phyloP scores from a whole-genome alignment of 2,329 filamentous ascomycete species.

The Colletotrichum falcatum region DNA sequence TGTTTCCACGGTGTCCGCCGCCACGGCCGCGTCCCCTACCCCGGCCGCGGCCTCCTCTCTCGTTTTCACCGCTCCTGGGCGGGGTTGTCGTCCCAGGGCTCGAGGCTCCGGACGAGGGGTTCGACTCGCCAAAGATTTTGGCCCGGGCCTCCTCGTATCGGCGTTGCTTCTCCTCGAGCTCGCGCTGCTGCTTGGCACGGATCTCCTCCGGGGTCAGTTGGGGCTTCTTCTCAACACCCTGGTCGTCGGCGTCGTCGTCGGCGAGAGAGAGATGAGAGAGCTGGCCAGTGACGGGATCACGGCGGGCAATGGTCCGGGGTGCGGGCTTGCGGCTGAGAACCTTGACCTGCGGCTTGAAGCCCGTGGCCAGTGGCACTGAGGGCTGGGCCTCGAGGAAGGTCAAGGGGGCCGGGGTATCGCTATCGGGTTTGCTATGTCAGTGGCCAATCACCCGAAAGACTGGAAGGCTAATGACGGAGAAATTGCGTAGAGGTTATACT shows the following conservation, averaged over 20 bases:
- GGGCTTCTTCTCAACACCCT: conserved; percentile 68
- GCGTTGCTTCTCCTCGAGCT: conserved; percentile 89
- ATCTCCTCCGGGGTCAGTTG: conserved; percentile 81
- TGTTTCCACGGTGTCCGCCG: conserved; percentile 51
- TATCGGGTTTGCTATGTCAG: conserved; percentile 49
- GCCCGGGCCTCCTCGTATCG: conserved; percentile 91
- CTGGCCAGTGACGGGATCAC: conserved; percentile 64
- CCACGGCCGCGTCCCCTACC: conserved; percentile 61
- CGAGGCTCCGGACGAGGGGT: conserved; percentile 67
- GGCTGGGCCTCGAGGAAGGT: conserved; percentile 78
- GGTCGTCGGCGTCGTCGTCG: conserved; percentile 75
- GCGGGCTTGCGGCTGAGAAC: conserved; percentile 86
- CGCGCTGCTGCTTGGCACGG: conserved; percentile 79
- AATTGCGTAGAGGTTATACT: background rate
- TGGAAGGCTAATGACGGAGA: background rate
- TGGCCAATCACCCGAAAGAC: background rate
- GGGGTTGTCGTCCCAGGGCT: conserved; percentile 73
- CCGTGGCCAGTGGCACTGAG: conserved; percentile 71
- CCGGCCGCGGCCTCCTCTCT: conserved; percentile 52
- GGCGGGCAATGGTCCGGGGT: conserved; percentile 68
- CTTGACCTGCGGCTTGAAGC: conserved; percentile 86
- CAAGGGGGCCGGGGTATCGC: conserved; percentile 79
- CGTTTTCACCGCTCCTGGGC: conserved; percentile 56
- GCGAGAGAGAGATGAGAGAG: conserved; percentile 59
- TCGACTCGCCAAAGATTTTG: conserved; percentile 81